A percentile compares a stretch with the other conserved stretches of the same genome.
Conservation (phyloP, 495 filamentous ascomycete species). For the Amniculicola lignicola region DNA sequence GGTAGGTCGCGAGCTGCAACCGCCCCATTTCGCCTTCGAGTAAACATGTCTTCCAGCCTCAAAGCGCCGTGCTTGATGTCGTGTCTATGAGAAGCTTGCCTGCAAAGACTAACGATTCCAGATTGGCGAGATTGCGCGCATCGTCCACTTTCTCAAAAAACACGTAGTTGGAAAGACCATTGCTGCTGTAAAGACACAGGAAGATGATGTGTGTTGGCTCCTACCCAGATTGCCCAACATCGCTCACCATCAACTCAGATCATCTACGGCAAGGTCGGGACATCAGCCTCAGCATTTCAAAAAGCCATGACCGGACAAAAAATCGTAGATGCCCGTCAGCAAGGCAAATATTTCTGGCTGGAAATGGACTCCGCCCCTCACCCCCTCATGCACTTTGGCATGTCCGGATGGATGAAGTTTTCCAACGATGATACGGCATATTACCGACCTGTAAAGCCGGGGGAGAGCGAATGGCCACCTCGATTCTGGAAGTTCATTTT, state of each 20-base stretch:
- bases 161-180: constrained; percentile 82
- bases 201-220: constrained; percentile 52
- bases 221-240: not conserved
- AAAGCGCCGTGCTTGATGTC: too few relatives aligned
- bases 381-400: constrained; percentile 87
- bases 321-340: constrained; percentile 68
- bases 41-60: too few relatives aligned
- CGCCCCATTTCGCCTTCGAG: too few relatives aligned
- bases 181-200: constrained; percentile 61
- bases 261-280: constrained; percentile 86
- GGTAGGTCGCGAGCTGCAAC: too few relatives aligned
- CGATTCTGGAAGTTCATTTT: constrained; percentile 85
- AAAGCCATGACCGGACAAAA: constrained; percentile 73
- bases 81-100: too few relatives aligned
- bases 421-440: constrained; percentile 70
- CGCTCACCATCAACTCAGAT: constrained; percentile 41
- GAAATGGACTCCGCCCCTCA: constrained; percentile 74
- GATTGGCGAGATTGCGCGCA: constrained; percentile 64
- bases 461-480: constrained; percentile 74
- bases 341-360: constrained; percentile 96
- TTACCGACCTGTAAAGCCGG: constrained; percentile 66
- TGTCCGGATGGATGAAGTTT: constrained; percentile 88
- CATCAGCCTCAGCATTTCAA: constrained; percentile 67
- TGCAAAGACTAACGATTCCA: too few relatives aligned
- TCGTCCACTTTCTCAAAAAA: constrained; percentile 77